These are phyloP conservation scores for Globisporangium camurandrum DNA, from an alignment of 352 stramenopile species.

Conservation along the genomic window DNA sequence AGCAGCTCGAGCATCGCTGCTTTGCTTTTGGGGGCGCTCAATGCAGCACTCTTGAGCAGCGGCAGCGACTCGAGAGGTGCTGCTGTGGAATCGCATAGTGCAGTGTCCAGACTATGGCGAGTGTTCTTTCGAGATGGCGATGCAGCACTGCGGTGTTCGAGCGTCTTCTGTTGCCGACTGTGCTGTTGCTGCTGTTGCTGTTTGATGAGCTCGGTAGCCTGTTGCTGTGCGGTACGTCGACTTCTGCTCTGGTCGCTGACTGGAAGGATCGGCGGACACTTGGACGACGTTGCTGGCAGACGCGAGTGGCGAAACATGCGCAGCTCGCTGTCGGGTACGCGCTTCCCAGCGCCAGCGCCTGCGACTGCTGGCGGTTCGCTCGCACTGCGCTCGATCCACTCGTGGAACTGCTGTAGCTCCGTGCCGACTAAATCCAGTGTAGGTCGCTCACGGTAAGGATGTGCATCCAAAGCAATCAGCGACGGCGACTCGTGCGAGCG, in stretches of 20 bases:
- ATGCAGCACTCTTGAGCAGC: conserved; percentile 17
- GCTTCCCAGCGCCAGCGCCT: conserved; percentile 38
- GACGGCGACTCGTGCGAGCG: too few relatives aligned
- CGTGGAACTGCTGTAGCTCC: conserved; percentile 25
- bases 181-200: not conserved
- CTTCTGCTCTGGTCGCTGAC: not conserved
- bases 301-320: conserved; percentile 38
- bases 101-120: not conserved
- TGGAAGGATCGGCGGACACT: conserved; percentile 10
- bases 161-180: conserved; percentile 3
- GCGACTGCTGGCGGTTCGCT: conserved; percentile 25
- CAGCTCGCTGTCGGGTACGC: conserved; percentile 28
- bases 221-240: not conserved
- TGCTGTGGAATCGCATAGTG: not conserved
- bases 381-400: conserved; percentile 34
- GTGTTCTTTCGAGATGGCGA: conserved; percentile 3
- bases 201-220: not conserved
- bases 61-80: conserved; percentile 22
- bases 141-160: not conserved
- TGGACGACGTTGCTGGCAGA: conserved; percentile 3
- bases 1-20: conserved; percentile 36
- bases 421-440: conserved; percentile 3
- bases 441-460: not conserved
- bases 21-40: conserved; percentile 18
- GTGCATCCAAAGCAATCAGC: too few relatives aligned